Percentiles rank a stretch among this genome's conserved stretches.
Conservation (phyloP, 345 rosid genomes). For the Acer negundo region DNA sequence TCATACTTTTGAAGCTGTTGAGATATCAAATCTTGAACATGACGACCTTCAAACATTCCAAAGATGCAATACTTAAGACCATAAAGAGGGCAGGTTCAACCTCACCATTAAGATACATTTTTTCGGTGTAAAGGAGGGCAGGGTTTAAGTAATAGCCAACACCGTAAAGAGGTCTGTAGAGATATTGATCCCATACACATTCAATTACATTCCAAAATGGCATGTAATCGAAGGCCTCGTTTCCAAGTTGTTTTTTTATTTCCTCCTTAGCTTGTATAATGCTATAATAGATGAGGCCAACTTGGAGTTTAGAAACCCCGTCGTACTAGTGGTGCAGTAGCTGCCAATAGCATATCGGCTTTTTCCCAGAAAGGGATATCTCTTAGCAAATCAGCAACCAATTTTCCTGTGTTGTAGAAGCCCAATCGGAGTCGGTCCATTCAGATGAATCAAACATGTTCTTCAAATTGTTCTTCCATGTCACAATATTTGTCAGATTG, state of each 20-base stretch:
- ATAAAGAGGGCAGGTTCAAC: too few relatives aligned
- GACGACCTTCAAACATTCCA: neutral
- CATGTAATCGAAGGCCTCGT: neutral
- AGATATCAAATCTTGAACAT: neutral
- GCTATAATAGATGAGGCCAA: neutral
- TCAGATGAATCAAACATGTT: constrained; percentile 38
- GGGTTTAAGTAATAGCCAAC: neutral
- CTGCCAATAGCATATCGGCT: neutral
- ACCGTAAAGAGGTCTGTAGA: neutral
- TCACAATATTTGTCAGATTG: constrained; percentile 40
- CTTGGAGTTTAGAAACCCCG: neutral
- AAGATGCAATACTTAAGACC: neutral
- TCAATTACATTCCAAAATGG: neutral
- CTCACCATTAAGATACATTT: neutral
- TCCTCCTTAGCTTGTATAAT: neutral
- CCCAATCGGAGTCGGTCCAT: constrained; percentile 37
- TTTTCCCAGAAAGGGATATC: neutral
- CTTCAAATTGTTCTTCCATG: constrained; percentile 37
- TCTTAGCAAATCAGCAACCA: neutral
- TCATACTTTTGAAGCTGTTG: neutral
- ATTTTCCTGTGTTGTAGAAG: constrained; percentile 27
- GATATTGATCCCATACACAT: neutral
- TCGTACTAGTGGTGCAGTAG: neutral
- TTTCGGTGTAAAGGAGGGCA: neutral
- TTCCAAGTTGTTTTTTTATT: neutral